phyloP scores from a whole-genome alignment of 495 filamentous ascomycete species.

The Penicillium malachiteum region DNA sequence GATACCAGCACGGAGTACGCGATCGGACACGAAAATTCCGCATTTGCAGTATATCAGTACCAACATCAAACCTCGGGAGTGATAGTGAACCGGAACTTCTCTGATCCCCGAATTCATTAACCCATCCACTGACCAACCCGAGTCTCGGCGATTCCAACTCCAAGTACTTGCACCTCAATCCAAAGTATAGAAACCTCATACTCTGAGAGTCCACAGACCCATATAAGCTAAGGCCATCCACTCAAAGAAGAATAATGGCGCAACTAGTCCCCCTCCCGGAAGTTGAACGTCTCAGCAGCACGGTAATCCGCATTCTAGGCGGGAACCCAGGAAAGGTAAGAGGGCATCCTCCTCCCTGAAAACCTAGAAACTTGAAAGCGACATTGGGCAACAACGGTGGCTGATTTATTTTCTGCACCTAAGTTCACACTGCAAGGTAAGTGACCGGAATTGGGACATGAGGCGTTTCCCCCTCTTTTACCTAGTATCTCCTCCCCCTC shows the following conservation, averaged over 20 bases:
- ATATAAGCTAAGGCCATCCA: neutral
- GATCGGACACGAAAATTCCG: conserved; percentile 4
- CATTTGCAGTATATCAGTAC: neutral
- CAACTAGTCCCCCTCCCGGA: conserved; percentile 57
- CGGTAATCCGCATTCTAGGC: conserved; percentile 71
- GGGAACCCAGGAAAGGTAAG: conserved; percentile 77
- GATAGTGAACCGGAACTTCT: neutral
- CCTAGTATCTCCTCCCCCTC: neutral
- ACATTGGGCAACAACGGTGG: conserved; percentile 4
- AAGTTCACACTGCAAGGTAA: conserved; percentile 56
- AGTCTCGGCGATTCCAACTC: neutral
- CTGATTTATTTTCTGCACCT: neutral
- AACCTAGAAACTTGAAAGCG: neutral
- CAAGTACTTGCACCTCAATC: neutral
- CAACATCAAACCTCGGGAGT: neutral
- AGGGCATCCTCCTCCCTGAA: neutral
- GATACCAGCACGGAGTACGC: neutral
- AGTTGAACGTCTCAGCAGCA: conserved; percentile 62
- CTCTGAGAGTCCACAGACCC: neutral
- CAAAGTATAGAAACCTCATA: neutral
- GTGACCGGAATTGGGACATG: neutral
- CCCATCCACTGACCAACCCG: neutral
- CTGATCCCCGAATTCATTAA: too few species aligned
- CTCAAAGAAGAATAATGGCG: conserved; percentile 34
- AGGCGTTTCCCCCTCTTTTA: neutral